phyloP scores from a whole-genome alignment of 164 flowering plant species.

The Malania oleifera region DNA sequence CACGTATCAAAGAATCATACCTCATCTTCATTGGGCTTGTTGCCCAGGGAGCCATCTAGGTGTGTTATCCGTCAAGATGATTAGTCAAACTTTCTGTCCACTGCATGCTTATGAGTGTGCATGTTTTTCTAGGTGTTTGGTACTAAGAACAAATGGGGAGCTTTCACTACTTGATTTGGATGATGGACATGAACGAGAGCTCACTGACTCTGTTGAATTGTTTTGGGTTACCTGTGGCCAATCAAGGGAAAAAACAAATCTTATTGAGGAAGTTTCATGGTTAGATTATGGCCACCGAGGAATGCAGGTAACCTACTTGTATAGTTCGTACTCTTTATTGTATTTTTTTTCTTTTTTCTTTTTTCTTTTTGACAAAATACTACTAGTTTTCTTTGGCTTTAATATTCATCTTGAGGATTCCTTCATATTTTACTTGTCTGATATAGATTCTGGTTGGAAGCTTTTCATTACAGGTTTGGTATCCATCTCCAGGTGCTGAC shows the following conservation, averaged over 20 bases:
- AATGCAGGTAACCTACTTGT: conserved; percentile 77
- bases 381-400: neutral
- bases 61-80: conserved; percentile 22
- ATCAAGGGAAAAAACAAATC: conserved; percentile 73
- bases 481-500: conserved; percentile 92
- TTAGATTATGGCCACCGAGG: conserved; percentile 93
- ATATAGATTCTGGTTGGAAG: conserved; percentile 45
- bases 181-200: conserved; percentile 90
- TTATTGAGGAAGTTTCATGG: conserved; percentile 98
- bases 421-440: conserved; percentile 35
- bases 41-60: conserved; percentile 68
- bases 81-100: neutral
- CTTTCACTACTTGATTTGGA: conserved; percentile 94
- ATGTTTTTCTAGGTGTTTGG: conserved; percentile 63
- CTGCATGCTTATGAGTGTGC: conserved; percentile 16
- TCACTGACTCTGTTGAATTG: conserved; percentile 88
- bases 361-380: neutral
- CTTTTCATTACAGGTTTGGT: conserved; percentile 83
- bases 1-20: conserved; percentile 22
- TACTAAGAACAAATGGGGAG: conserved; percentile 84
- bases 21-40: conserved; percentile 33
- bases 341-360: neutral
- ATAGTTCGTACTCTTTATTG: conserved; percentile 2
- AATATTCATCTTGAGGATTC: neutral
- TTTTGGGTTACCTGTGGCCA: conserved; percentile 98